Conservation (phyloP, 2,329 filamentous ascomycete genomes). For the Colletotrichum sp. region DNA sequence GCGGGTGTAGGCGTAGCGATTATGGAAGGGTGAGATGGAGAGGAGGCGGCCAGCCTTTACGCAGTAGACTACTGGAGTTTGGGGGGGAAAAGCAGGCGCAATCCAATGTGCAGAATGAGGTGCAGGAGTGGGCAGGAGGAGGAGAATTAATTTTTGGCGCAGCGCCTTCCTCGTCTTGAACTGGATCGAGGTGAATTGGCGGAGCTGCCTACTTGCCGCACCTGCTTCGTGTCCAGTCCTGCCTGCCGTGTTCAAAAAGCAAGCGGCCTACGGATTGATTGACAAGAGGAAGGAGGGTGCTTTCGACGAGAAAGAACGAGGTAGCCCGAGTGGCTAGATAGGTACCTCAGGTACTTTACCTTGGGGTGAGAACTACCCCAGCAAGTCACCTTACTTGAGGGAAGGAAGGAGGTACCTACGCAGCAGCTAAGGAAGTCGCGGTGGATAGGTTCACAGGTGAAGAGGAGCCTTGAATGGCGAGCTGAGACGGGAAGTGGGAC, state of each 20-base stretch:
- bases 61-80: not conserved
- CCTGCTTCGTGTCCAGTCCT: not conserved
- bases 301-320: not conserved
- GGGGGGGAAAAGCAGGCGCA: not conserved
- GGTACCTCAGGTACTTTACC: not conserved
- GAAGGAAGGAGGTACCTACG: not conserved
- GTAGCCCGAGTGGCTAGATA: not conserved
- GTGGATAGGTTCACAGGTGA: not conserved
- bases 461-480: not conserved
- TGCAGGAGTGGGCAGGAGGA: not conserved
- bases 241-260: not conserved
- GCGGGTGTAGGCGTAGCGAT: not conserved
- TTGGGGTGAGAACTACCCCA: not conserved
- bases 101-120: not conserved
- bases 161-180: not conserved
- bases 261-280: not conserved
- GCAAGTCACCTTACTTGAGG: not conserved
- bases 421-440: not conserved
- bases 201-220: not conserved
- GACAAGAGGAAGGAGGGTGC: not conserved
- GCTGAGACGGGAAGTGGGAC: slow-evolving; percentile 17
- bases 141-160: not conserved
- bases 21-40: not conserved
- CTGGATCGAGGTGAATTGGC: not conserved
- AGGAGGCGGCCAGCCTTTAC: not conserved